phyloP scores from a whole-genome alignment of 345 rosid genomes.

The Microcos paniculata region DNA sequence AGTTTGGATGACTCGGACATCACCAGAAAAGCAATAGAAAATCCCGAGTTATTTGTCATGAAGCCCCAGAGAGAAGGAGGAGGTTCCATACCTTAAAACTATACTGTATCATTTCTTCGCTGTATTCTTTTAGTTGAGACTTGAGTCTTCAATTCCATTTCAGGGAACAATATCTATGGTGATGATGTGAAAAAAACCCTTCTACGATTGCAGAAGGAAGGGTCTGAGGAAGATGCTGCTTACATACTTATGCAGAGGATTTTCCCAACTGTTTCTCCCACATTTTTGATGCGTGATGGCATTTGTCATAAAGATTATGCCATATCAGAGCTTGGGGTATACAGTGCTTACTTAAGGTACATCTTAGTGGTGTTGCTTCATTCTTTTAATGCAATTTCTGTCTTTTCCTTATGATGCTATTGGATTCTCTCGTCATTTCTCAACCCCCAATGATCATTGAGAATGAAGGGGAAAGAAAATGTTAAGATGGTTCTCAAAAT shows the following conservation, averaged over 20 bases:
- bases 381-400: background rate
- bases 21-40: constrained; percentile 65
- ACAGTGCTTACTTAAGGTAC: constrained; percentile 86
- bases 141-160: background rate
- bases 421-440: background rate
- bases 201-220: constrained; percentile 59
- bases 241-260: constrained; percentile 98
- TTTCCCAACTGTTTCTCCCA: constrained; percentile 63
- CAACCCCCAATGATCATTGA: background rate
- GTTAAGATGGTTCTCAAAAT: background rate
- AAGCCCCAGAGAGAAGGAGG: constrained; percentile 99
- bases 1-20: constrained; percentile 76
- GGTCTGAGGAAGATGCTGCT: constrained; percentile 73
- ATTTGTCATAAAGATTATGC: constrained; percentile 65
- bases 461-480: background rate
- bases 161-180: constrained; percentile 87
- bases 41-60: constrained; percentile 75
- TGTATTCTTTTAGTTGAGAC: background rate
- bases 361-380: background rate
- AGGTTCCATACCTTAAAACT: constrained; percentile 42
- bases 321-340: constrained; percentile 90
- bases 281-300: constrained; percentile 76
- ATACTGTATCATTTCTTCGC: background rate
- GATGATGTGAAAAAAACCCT: constrained; percentile 78
- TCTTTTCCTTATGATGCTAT: background rate